These are phyloP conservation scores for Arthrobotrys sinensis DNA, from an alignment of 2,329 filamentous ascomycete species.

Conservation along the genomic window DNA sequence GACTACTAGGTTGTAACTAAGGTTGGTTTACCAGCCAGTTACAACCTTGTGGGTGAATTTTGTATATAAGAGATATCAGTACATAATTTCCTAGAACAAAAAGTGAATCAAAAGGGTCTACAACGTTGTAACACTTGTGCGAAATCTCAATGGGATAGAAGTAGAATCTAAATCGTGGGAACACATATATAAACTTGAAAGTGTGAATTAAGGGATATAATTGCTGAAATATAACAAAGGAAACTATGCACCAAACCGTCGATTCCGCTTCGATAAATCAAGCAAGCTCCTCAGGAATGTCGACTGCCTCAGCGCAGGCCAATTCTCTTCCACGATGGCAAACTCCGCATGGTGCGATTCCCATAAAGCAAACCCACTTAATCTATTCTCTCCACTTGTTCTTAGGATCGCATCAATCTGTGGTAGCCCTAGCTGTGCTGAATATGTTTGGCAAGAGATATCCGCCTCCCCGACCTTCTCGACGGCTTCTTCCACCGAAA, in stretches of 20 bases:
- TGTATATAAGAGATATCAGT: conserved; percentile 34
- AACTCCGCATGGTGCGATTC: conserved; percentile 56
- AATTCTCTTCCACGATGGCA: conserved; percentile 52
- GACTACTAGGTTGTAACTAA: background rate
- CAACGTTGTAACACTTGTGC: too few species aligned
- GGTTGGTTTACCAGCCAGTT: too few species aligned
- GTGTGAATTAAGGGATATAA: background rate
- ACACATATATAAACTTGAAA: too few species aligned
- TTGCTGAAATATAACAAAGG: background rate
- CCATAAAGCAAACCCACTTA: conserved; percentile 56
- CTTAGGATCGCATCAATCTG: conserved; percentile 48
- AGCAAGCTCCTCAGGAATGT: conserved; percentile 50
- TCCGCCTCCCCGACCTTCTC: conserved; percentile 39
- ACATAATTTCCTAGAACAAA: conserved; percentile 15
- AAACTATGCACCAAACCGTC: conserved; percentile 45
- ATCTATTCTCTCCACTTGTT: conserved; percentile 51
- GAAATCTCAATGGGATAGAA: too few species aligned
- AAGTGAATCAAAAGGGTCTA: too few species aligned
- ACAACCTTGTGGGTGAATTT: too few species aligned
- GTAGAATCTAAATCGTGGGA: too few species aligned
- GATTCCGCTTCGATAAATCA: conserved; percentile 42
- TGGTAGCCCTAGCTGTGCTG: conserved; percentile 49
- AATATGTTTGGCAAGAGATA: conserved; percentile 49
- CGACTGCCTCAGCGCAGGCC: conserved; percentile 49
- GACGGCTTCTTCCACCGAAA: conserved; percentile 48